Base-by-base conservation (phyloP, 164 flowering plant species). In the Stephania cephalantha region DNA sequence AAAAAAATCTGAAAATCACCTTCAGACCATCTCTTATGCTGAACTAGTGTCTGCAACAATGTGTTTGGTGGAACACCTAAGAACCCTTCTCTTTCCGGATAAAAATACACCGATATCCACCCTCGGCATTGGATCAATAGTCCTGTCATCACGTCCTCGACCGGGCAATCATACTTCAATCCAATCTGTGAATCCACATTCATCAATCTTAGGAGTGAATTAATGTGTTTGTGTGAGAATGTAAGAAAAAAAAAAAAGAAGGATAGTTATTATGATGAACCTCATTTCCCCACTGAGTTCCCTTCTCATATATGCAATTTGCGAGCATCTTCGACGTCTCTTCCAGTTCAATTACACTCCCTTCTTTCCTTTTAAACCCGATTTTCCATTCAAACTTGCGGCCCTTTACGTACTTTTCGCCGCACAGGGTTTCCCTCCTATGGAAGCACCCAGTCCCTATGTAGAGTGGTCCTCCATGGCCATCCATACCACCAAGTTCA, bases 1-100 rank as follows among this genome's bases (percentile, higher is more conserved):
- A 90, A 64, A 5, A 89, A 46, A n/a, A 93, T 84, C 80, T 87
- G 93, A n/a, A 91, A 72, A 65, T 88, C 85, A 17, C 93, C 96
- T 82, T 90, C 97, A 5, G 89, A 82, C 96, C 96, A 91, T 86
- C 96, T 83, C 83, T 88, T 90, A 61, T 88, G 92, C 78, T 90
- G 94, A 35, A 89, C 87, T 3, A 93, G 86, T 13, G 84, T 58
- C 63, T 88, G 83, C 53, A 67, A 74, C 31, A 90, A 78, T 31
- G 89, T 84, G 15, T 79, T 82, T 18, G 90, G 82, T 42, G 87
- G 88, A 46, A 88, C 22, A 4, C 94, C 97, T 66, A 90, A 64
- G 84, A 91, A 90, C 0, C 81, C 90, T 9, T 55, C 52, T 55
- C 85, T 81, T 10, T 68, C n/a, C 50, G 91, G 90, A 73, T 84